Base-by-base conservation (phyloP, 2,329 filamentous ascomycete species). In the Dothiorella sarmentorum region DNA sequence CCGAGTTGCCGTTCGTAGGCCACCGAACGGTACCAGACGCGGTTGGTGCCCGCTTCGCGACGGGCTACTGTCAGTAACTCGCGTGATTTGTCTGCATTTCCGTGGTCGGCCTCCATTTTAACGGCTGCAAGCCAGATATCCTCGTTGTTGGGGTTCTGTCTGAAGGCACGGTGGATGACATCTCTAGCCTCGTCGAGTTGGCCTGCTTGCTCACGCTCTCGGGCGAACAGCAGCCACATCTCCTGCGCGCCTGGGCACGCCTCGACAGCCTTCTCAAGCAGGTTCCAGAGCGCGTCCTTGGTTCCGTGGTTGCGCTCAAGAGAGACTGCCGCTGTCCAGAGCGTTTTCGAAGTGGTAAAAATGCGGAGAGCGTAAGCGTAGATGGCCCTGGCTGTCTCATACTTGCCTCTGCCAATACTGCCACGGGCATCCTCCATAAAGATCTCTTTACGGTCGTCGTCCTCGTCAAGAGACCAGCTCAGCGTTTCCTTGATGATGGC, bases 81-180 rank as follows among this genome's bases (percentile, higher is more conserved):
- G 43, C 92, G 82, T 0, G 94, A 94, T 69, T 94, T 86, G 35
- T 91, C 88, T 38, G 85, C 86, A 67, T 96, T 86, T 42, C 86
- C 84, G 61, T 91, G 93, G 68, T 97, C 92, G 0, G 94, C 91
- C 75, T 99, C 94, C 27, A 99, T 85, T 73, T 97, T 96, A 64
- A 99, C 94, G 44, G 94, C 94, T 15, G 92, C 90, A 47, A 97
- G 86, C 88, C 94, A 99, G 64, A 99, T 97, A 71, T 97, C 91
- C 73, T 99, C 94, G 75, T 96, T 97, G 72, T 95, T 92, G 1
- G 91, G 91, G 67, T 97, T 95, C 71, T 96, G 90, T 66, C 93
- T 88, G 80, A 99, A 99, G 4, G 93, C 94, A 63, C 88, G 85
- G 26, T 86, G 93, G 15, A 99, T 84, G 1, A 97, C 91, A 62